Evolutionary conservation across 1,284 basidiomycete genomes (phyloP).

Genomic region (Tilletia setariae): DNA sequence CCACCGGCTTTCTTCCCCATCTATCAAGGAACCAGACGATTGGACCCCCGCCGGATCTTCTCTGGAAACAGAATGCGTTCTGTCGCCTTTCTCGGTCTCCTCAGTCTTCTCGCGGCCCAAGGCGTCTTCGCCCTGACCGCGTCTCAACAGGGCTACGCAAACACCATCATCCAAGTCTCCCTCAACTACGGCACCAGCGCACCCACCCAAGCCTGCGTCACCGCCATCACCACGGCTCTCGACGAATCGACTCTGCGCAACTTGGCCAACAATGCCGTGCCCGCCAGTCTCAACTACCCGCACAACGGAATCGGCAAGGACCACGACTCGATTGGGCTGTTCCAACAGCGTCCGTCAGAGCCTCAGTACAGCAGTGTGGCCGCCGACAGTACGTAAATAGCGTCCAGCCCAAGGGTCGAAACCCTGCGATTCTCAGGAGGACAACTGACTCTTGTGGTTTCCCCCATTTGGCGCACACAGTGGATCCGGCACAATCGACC

Average conservation of each 20-base stretch:
- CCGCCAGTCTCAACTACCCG: background rate
- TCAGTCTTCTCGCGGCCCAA: background rate
- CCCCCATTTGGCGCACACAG: background rate
- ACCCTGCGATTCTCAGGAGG: no score
- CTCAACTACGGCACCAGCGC: background rate
- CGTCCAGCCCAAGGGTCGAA: no score
- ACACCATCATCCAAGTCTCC: background rate
- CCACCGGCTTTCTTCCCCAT: no score
- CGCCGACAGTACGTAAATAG: conserved; percentile 6
- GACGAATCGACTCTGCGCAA: background rate
- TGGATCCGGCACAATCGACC: background rate
- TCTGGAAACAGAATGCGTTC: no score
- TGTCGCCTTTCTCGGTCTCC: background rate
- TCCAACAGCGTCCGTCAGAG: background rate
- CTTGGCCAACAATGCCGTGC: background rate
- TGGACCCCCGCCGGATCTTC: no score
- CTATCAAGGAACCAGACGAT: no score
- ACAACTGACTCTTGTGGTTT: background rate
- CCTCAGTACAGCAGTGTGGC: conserved; percentile 5
- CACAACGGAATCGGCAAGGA: background rate
- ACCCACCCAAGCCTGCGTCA: background rate
- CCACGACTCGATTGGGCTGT: conserved; percentile 3
- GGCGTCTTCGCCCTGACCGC: background rate
- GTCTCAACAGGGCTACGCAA: background rate
- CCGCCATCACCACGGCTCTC: background rate